Conservation (phyloP, 805 yeast species). For the Nakazawaea ishiwadae region DNA sequence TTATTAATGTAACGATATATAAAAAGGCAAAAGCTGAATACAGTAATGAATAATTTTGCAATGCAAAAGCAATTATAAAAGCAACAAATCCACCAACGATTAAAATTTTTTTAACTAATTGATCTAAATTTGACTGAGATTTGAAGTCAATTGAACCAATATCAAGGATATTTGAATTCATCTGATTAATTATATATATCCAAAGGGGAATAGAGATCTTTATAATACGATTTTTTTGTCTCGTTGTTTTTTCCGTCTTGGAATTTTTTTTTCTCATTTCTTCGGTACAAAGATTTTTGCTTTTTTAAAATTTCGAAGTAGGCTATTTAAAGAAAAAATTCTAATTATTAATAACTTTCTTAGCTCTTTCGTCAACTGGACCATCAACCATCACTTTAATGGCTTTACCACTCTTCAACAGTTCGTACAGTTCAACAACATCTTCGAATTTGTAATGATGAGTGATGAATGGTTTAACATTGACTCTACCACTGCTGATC, state of each 20-base stretch:
- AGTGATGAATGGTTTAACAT: slow-evolving; percentile 66
- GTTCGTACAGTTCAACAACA: slow-evolving; percentile 72
- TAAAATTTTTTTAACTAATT: slow-evolving; percentile 22
- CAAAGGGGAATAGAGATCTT: too few species aligned
- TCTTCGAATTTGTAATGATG: slow-evolving; percentile 69
- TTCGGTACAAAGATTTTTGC: neutral
- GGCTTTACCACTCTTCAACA: slow-evolving; percentile 61
- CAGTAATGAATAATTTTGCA: slow-evolving; percentile 37
- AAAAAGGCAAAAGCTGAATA: slow-evolving; percentile 32
- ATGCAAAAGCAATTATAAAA: slow-evolving; percentile 42
- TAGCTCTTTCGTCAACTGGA: slow-evolving; percentile 32
- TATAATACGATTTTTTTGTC: neutral
- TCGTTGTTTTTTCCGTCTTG: neutral
- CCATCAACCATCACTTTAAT: slow-evolving; percentile 82
- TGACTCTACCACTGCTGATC: slow-evolving; percentile 56
- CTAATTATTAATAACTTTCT: slow-evolving; percentile 2
- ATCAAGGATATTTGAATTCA: slow-evolving; percentile 9
- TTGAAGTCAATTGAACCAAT: slow-evolving; percentile 40
- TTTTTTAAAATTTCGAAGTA: neutral
- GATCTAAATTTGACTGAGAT: slow-evolving; percentile 45
- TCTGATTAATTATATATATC: neutral
- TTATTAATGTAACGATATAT: slow-evolving; percentile 21
- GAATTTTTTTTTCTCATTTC: neutral
- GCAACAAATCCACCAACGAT: slow-evolving; percentile 31
- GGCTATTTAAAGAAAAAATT: neutral